Percentiles rank a stretch among this genome's conserved stretches.
These are phyloP conservation scores for Macadamia integrifolia DNA, from an alignment of 164 flowering plant genomes.

Conservation along the genomic window DNA sequence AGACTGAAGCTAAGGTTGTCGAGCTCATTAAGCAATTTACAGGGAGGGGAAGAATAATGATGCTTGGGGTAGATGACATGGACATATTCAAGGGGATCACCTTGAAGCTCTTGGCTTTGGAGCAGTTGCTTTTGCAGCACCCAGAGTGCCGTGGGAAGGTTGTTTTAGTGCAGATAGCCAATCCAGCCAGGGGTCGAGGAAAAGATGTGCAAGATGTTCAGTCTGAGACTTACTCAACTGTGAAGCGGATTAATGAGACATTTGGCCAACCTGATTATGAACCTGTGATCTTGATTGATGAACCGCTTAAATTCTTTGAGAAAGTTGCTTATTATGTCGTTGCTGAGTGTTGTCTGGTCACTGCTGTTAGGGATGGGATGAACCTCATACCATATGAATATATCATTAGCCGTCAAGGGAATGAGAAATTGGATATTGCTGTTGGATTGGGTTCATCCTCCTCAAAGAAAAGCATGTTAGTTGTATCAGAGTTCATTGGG, in stretches of 20 bases:
- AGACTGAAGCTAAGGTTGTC: constrained; percentile 53
- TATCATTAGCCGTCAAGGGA: constrained; percentile 61
- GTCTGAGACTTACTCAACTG: constrained; percentile 44
- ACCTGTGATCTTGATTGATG: constrained; percentile 49
- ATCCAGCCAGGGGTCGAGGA: constrained; percentile 68
- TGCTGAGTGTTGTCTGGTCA: constrained; percentile 71
- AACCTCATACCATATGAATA: constrained; percentile 75
- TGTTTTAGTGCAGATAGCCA: constrained; percentile 72
- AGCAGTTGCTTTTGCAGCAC: constrained; percentile 57
- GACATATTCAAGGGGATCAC: constrained; percentile 76
- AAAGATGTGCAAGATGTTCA: constrained; percentile 71
- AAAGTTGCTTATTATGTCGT: constrained; percentile 61
- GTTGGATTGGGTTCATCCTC: constrained; percentile 31
- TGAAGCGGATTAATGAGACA: constrained; percentile 45
- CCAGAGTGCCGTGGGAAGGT: constrained; percentile 66
- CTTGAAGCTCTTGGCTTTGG: constrained; percentile 72
- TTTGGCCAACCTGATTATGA: constrained; percentile 54
- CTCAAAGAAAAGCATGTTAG: constrained; percentile 66
- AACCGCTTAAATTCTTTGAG: constrained; percentile 49
- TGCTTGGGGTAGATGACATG: constrained; percentile 80
- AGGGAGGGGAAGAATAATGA: constrained; percentile 40
- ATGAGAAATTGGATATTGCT: constrained; percentile 42
- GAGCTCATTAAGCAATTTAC: constrained; percentile 43
- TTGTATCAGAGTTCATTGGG: constrained; percentile 74
- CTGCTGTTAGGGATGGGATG: constrained; percentile 81